A percentile compares a stretch with the other conserved stretches of the same genome.
Evolutionary conservation across 768 basidiomycete genomes (phyloP).

Genomic region (Lactifluus volemus): DNA sequence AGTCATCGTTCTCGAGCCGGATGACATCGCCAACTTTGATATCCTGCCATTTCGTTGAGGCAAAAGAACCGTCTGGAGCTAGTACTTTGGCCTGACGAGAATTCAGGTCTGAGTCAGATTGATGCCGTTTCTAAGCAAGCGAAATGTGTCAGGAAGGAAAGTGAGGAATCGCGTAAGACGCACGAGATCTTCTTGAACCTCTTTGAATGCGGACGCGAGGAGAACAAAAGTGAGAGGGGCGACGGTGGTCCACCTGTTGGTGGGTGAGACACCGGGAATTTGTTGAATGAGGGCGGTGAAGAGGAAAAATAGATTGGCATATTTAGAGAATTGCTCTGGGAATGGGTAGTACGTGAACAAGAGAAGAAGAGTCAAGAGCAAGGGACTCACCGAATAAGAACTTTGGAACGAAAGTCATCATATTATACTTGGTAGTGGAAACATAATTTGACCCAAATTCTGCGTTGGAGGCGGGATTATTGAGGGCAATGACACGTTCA

Average conservation of each 20-base stretch:
- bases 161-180: constrained; percentile 25
- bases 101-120: constrained; percentile 89
- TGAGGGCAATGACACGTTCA: constrained; percentile 76
- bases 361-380: background rate
- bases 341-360: constrained; percentile 8
- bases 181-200: constrained; percentile 89
- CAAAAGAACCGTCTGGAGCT: constrained; percentile 51
- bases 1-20: constrained; percentile 83
- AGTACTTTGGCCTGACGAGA: constrained; percentile 74
- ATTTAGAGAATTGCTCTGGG: constrained; percentile 95
- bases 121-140: constrained; percentile 76
- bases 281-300: constrained; percentile 98
- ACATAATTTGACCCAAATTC: constrained; percentile 78
- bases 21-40: constrained; percentile 89
- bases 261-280: constrained; percentile 96
- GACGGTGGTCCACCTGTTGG: constrained; percentile 92
- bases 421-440: constrained; percentile 92
- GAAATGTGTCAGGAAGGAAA: background rate
- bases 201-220: constrained; percentile 91
- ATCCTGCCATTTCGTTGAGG: constrained; percentile 77
- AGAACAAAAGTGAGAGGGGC: constrained; percentile 82
- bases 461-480: constrained; percentile 57
- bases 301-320: constrained; percentile 96
- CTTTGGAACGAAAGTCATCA: constrained; percentile 81
- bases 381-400: constrained; percentile 72